Evolutionary conservation across 2,329 filamentous ascomycete species (phyloP), one percentile per base, ranked within the genome.

Genomic region (Fusarium albosuccineum): DNA sequence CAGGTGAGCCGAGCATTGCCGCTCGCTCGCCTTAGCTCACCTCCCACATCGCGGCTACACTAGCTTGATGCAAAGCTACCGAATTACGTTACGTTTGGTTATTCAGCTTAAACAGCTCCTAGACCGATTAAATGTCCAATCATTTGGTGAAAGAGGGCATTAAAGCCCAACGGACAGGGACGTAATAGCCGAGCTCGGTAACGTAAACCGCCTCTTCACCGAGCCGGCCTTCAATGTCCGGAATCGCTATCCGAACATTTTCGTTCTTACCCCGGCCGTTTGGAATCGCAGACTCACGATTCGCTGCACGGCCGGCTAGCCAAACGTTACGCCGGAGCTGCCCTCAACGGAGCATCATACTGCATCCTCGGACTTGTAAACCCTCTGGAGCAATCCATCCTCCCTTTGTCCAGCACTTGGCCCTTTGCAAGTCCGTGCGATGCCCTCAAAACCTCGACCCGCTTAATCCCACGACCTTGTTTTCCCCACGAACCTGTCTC

Each of bases 381-480:
- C 6, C 3, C 29, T 7, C 9, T 9, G 1, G 33, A 56, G 45
- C 11, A 16, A 50, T 22, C 5, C 3, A 6, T 17, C 26, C 22
- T 40, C 44, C 48, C 9, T 51, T 56, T 59, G 26, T 8, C 44
- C 11, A 53, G 42, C 44, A 36, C 22, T 46, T 67, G 64, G 54
- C 40, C 14, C 30, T 7, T 6, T 64, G 26, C 46, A 52, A 59
- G 58, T 67, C 70, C 59, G 70, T 73, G 68, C 70, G 30, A 71
- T 70, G 39, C 51, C 55, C 26, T 66, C 57, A 68, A 44, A 50
- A 62, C 40, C 54, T 61, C 53, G 52, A 64, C 62, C 68, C 64
- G 67, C 66, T 66, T 71, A 71, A 71, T 58, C 63, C 49, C 62
- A 51, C 9, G 58, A 58, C 58, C 59, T 41, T 55, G 41, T 59